Base-by-base conservation (phyloP, 2,329 filamentous ascomycete species). In the Xylogone sp. region DNA sequence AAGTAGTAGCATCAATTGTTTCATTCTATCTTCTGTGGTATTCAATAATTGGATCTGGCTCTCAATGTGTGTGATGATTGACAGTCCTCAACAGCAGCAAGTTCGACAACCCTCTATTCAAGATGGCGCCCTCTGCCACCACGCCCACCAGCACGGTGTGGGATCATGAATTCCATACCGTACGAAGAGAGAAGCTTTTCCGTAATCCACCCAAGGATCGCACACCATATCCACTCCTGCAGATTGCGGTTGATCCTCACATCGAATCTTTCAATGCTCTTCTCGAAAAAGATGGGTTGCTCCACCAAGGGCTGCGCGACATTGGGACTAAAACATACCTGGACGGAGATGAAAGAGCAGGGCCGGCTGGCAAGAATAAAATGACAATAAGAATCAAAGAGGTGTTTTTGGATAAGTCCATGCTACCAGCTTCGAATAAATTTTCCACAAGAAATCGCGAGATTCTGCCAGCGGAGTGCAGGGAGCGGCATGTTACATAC, bases 251-350 rank as follows among this genome's bases (percentile, higher is more conserved):
- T 53, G 80, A 88, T 59, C 94, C 94, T 46, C 94, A 99, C 70
- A 87, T 97, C 62, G 86, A 97, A 65, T 94, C 94, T 6, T 99
- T 97, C 82, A 96, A 99, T 75, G 85, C 85, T 48, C 78, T 97
- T 45, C 95, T 97, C 67, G 82, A 84, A 27, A 76, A 79, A 52
- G 79, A 86, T 69, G 90, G 88, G 49, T 75, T 87, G 48, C 69
- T 99, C 49, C 82, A 87, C 46, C 84, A 90, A 58, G 91, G 81
- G 12, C 69, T 97, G 54, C 83, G 82, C 65, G 94, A 99, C 67
- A 97, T 99, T 71, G 94, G 93, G 63, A 87, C 83, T 57, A 95
- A 93, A 72, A 82, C 82, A 3, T 96, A 88, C 65, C 82, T 96
- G 46, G 94, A 99, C 68, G 90, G 90, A 57, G 81, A 90, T 54